Evolutionary conservation across 805 yeast genomes (phyloP).

Genomic region (Cyberlindnera japonica): DNA sequence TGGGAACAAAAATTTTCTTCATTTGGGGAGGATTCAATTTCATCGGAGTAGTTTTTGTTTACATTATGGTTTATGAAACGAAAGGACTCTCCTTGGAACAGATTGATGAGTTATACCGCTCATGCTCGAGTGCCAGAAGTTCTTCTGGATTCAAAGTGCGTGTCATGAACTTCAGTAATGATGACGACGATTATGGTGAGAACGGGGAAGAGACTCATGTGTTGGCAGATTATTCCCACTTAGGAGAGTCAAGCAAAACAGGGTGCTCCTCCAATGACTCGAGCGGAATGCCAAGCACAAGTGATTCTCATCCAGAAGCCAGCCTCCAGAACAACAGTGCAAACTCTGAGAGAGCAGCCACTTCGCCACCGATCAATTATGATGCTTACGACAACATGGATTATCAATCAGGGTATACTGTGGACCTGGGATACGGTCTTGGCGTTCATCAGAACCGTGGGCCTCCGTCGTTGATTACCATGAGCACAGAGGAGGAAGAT

Average conservation of each 20-base stretch:
- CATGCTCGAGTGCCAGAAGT: slow-evolving; percentile 50
- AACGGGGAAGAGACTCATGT: neutral
- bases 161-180: slow-evolving; percentile 5
- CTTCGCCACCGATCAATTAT: neutral
- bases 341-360: neutral
- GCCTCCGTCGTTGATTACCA: slow-evolving; percentile 25
- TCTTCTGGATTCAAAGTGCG: slow-evolving; percentile 41
- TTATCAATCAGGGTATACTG: slow-evolving; percentile 18
- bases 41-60: slow-evolving; percentile 55
- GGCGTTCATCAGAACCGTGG: slow-evolving; percentile 24
- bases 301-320: slow-evolving; percentile 1
- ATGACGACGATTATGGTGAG: slow-evolving; percentile 2
- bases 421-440: slow-evolving; percentile 26
- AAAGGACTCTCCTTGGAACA: slow-evolving; percentile 78
- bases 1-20: slow-evolving; percentile 72
- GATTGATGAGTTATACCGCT: slow-evolving; percentile 68
- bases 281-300: slow-evolving; percentile 2
- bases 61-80: slow-evolving; percentile 72
- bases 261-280: slow-evolving; percentile 9
- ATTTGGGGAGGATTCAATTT: slow-evolving; percentile 75
- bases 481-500: slow-evolving; percentile 18
- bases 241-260: slow-evolving; percentile 1
- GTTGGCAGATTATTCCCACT: neutral
- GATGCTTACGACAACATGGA: slow-evolving; percentile 7
- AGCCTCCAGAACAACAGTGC: neutral